Base-by-base conservation (phyloP, 768 basidiomycete genomes). In the Gyrodon lividus region DNA sequence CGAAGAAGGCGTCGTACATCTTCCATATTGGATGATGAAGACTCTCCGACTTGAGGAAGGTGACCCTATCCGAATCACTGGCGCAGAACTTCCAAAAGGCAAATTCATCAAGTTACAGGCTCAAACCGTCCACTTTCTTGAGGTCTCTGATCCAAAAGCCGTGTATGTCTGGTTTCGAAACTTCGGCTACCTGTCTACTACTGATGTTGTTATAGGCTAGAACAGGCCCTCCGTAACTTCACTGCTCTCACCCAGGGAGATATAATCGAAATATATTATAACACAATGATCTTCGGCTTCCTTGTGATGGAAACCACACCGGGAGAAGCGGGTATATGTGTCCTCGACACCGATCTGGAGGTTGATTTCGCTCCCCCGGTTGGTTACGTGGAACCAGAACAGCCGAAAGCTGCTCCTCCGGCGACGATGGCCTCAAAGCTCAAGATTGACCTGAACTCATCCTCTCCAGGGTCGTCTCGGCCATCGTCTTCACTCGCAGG, bases 21-120 rank as follows among this genome's bases (percentile, higher is more conserved):
- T 99, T 14, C 97, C 97, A 0, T 89, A 93, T 60, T 99, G 97
- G 97, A 96, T 99, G 91, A 99, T 99, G 96, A 94, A 89, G 74
- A 94, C 92, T 5, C 75, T 99, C 17, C 83, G 92, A 23, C 72
- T 99, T 23, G 86, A 86, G 49, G 97, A 99, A 71, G 97, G 97
- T 12, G 97, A 98, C 72, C 84, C 92, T 10, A 90, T 99, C 54
- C 86, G 94, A 39, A 86, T 98, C 46, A 94, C 88, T 5, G 94
- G 96, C 7, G 79, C 88, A 2, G 84, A 88, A 54, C 78, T 98
- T 14, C 84, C 84, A 0, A 98, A 98, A 70, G 97, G 96, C 55
- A 93, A 94, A 71, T 77, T 95, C 46, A 90, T 99, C 65, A 99
- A 99, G 71, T 76, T 99, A 41, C 97, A 99, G 71, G 90, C 97